Percentiles rank a stretch among this genome's conserved stretches.
Evolutionary conservation across 306 rosid genomes (phyloP).

Genomic region (Albizia julibrissin): DNA sequence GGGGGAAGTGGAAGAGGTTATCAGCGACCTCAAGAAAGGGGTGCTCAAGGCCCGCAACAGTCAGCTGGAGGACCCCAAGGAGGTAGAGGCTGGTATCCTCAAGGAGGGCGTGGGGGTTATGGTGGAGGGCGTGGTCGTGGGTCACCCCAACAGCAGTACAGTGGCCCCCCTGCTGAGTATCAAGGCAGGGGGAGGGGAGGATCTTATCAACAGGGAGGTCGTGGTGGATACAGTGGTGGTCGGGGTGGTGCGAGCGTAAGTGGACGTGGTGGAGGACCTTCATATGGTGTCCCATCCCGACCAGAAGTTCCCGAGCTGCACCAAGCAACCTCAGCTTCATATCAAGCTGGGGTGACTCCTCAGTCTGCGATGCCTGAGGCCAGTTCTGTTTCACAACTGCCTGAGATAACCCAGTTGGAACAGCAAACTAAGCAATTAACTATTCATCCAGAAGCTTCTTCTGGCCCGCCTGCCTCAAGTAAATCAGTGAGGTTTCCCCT

Average conservation of each 20-base stretch:
- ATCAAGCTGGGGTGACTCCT: slow-evolving; percentile 63
- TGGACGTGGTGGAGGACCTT: slow-evolving; percentile 59
- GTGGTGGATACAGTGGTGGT: slow-evolving; percentile 64
- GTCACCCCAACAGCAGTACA: slow-evolving; percentile 67
- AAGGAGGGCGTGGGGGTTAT: slow-evolving; percentile 65
- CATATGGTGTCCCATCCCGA: slow-evolving; percentile 68
- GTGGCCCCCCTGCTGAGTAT: slow-evolving; percentile 63
- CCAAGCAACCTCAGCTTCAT: slow-evolving; percentile 86
- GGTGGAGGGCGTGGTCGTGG: slow-evolving; percentile 62
- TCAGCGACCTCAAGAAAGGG: slow-evolving; percentile 60
- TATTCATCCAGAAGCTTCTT: slow-evolving; percentile 48
- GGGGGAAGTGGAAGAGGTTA: slow-evolving; percentile 47
- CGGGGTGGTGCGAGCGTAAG: slow-evolving; percentile 50
- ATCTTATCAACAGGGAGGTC: slow-evolving; percentile 73
- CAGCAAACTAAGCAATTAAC: slow-evolving; percentile 43
- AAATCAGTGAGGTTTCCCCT: slow-evolving; percentile 90
- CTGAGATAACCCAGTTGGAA: slow-evolving; percentile 43
- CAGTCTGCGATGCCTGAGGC: slow-evolving; percentile 56
- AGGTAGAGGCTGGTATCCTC: slow-evolving; percentile 69
- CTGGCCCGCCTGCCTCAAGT: slow-evolving; percentile 60
- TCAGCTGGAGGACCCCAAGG: slow-evolving; percentile 58
- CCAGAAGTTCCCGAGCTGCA: slow-evolving; percentile 93
- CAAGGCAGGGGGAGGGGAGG: slow-evolving; percentile 93
- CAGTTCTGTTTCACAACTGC: slow-evolving; percentile 61
- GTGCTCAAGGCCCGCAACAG: slow-evolving; percentile 57